Conservation (phyloP, 768 basidiomycete species). For the Candolleomyces eurysporus region DNA sequence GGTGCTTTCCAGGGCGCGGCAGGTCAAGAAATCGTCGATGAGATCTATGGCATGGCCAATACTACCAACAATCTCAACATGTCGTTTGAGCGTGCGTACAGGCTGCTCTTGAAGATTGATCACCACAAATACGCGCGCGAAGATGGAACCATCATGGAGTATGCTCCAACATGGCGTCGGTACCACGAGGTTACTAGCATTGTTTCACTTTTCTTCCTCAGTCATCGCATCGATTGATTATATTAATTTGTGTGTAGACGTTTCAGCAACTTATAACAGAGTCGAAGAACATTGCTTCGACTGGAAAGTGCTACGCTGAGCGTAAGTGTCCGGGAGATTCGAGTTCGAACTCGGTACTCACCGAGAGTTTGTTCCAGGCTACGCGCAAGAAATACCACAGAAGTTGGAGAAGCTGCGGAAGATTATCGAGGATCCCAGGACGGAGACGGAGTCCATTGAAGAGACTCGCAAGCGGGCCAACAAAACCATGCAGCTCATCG, state of each 20-base stretch:
- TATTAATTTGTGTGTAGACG: not conserved
- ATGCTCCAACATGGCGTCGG: not conserved
- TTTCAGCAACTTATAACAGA: not conserved
- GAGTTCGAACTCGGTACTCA: not conserved
- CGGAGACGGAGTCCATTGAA: not conserved
- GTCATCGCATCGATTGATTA: too few relatives aligned
- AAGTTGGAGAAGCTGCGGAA: not conserved
- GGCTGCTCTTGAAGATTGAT: not conserved
- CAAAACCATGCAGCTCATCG: not conserved
- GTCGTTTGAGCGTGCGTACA: not conserved
- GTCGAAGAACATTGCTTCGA: not conserved
- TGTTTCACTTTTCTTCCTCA: not conserved
- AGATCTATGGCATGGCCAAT: not conserved
- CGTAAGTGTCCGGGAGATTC: not conserved
- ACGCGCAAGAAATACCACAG: not conserved
- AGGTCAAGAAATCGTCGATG: not conserved
- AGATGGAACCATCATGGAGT: not conserved
- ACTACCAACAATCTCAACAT: not conserved
- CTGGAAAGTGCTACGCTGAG: not conserved
- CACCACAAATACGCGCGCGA: not conserved
- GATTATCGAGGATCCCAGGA: not conserved
- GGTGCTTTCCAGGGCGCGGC: not conserved
- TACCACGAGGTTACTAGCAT: not conserved
- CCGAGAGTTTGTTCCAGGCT: not conserved
- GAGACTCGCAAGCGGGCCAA: not conserved